Evolutionary conservation across 495 filamentous ascomycete genomes (phyloP).

Genomic region (Oidiodendron maius): DNA sequence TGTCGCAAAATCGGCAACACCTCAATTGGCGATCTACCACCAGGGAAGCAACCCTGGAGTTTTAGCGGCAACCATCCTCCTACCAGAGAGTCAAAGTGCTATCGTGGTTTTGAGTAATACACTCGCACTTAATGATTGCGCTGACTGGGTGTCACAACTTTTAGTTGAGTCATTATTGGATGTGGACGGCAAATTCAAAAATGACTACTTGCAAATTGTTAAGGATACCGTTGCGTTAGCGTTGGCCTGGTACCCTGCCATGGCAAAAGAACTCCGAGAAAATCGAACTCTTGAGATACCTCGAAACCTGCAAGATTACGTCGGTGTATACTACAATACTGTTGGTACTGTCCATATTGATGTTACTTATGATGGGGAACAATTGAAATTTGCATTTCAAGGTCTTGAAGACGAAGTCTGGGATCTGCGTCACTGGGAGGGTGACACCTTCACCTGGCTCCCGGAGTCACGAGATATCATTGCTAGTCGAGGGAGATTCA

Average conservation of each 20-base stretch:
- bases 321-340: background rate
- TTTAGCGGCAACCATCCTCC: slow-evolving; percentile 15
- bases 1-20: too few relatives aligned
- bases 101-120: slow-evolving; percentile 26
- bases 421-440: slow-evolving; percentile 12
- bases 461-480: slow-evolving; percentile 10
- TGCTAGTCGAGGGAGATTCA: slow-evolving; percentile 8
- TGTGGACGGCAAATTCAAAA: slow-evolving; percentile 1
- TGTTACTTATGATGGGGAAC: background rate
- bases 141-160: slow-evolving; percentile 26
- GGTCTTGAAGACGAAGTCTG: slow-evolving; percentile 6
- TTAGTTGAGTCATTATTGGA: slow-evolving; percentile 21
- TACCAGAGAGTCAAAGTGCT: slow-evolving; percentile 23
- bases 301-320: background rate
- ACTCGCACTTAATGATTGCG: slow-evolving; percentile 18
- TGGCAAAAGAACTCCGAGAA: background rate
- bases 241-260: background rate
- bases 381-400: slow-evolving; percentile 5
- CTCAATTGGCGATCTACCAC: slow-evolving; percentile 22
- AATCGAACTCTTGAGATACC: background rate
- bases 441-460: slow-evolving; percentile 18
- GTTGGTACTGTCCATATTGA: background rate
- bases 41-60: slow-evolving; percentile 21
- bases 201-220: slow-evolving; percentile 3
- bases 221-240: background rate